Evolutionary conservation across 176 grass and related monocot genomes (phyloP).

Genomic region (Hyparrhenia diplandra): DNA sequence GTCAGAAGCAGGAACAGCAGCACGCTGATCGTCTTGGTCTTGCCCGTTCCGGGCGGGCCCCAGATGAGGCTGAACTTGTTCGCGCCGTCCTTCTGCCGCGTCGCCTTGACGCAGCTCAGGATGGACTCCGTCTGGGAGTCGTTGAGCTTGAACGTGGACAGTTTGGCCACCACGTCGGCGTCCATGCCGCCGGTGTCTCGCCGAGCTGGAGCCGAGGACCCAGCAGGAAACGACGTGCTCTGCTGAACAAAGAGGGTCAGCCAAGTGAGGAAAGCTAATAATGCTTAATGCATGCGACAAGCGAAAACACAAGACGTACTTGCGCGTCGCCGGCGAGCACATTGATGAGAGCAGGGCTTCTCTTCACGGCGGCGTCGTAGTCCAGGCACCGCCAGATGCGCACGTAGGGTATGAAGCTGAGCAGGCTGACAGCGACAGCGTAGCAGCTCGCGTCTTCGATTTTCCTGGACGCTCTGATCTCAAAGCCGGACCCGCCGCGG

Average conservation of each 20-base stretch:
- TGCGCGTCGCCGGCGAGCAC: neutral
- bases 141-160: conserved; percentile 44
- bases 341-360: conserved; percentile 27
- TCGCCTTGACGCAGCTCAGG: conserved; percentile 34
- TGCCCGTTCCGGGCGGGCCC: conserved; percentile 74
- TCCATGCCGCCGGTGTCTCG: neutral
- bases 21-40: conserved; percentile 69
- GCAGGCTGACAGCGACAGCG: conserved; percentile 29
- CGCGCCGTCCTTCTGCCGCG: neutral
- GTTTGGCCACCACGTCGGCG: neutral
- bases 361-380: neutral
- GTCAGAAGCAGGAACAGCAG: conserved; percentile 8
- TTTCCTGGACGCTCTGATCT: conserved; percentile 24
- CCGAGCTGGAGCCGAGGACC: neutral
- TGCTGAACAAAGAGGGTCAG: neutral
- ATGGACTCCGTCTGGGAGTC: conserved; percentile 46
- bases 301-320: neutral
- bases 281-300: neutral
- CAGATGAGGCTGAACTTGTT: conserved; percentile 54
- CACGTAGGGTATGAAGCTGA: conserved; percentile 43
- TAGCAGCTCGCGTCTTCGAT: neutral
- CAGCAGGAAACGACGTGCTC: neutral
- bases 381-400: conserved; percentile 55
- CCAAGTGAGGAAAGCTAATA: neutral
- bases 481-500: neutral